phyloP scores from a whole-genome alignment of 805 yeast species.

The Blastobotrys muscicola region DNA sequence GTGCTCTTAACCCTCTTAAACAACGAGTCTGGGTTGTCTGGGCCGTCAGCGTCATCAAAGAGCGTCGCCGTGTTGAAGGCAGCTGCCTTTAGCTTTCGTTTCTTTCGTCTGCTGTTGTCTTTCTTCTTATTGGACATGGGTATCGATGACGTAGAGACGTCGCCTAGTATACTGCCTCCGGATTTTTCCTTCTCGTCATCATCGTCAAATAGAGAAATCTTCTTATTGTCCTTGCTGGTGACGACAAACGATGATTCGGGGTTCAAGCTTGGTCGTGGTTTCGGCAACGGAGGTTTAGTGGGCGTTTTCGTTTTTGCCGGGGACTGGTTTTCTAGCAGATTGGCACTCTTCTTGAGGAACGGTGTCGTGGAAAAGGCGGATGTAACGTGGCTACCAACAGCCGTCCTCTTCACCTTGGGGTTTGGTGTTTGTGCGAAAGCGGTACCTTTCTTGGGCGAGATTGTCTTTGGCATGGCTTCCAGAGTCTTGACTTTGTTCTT shows the following conservation, averaged over 20 bases:
- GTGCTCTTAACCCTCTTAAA: slow-evolving; percentile 9
- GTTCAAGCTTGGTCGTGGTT: slow-evolving; percentile 5
- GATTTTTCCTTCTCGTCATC: slow-evolving; percentile 8
- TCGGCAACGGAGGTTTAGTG: not conserved
- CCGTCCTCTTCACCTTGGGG: no score
- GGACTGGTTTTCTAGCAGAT: slow-evolving; percentile 1
- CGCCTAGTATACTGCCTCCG: not conserved
- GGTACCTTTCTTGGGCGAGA: not conserved
- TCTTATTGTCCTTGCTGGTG: slow-evolving; percentile 8
- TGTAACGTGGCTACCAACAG: not conserved
- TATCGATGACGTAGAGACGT: no score
- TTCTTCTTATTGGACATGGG: not conserved
- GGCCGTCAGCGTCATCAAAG: slow-evolving; percentile 12
- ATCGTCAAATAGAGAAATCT: slow-evolving; percentile 13
- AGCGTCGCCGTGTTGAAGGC: slow-evolving; percentile 5
- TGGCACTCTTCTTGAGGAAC: slow-evolving; percentile 3
- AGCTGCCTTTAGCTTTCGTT: slow-evolving; percentile 10
- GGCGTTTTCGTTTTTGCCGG: slow-evolving; percentile 1
- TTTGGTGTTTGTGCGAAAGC: not conserved
- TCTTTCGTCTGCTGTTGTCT: slow-evolving; percentile 5
- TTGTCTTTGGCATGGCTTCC: not conserved
- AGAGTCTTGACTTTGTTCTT: slow-evolving; percentile 5
- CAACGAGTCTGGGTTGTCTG: slow-evolving; percentile 12
- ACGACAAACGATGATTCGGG: slow-evolving; percentile 3
- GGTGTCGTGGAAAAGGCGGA: slow-evolving; percentile 9